phyloP scores from a whole-genome alignment of 177 flowering plant genomes.

The Vitis hybrid region DNA sequence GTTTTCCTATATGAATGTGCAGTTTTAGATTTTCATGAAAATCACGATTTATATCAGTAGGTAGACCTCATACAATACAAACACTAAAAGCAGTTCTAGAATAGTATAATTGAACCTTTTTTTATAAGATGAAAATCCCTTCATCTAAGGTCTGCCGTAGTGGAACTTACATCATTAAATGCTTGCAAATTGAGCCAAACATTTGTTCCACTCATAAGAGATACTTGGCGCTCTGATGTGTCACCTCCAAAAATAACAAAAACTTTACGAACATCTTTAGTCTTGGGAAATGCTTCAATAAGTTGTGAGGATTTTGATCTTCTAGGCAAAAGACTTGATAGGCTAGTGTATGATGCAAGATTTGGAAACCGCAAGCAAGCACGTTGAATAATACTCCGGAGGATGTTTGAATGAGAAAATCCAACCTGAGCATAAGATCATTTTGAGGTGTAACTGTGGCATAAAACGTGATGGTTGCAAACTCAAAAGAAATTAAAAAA shows the following conservation, averaged over 20 bases:
- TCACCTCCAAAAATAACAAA: slow-evolving; percentile 90
- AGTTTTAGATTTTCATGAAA: too few species aligned
- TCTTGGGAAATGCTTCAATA: slow-evolving; percentile 17
- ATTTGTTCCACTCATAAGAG: slow-evolving; percentile 96
- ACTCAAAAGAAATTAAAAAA: too few species aligned
- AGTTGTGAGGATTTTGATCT: slow-evolving; percentile 27
- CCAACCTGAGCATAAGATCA: slow-evolving; percentile 56
- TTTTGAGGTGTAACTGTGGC: not conserved
- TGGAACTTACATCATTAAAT: slow-evolving; percentile 73
- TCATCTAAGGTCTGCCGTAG: not conserved
- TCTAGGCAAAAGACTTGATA: slow-evolving; percentile 31
- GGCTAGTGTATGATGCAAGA: slow-evolving; percentile 32
- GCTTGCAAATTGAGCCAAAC: slow-evolving; percentile 89
- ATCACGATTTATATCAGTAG: too few species aligned
- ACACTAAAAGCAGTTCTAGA: too few species aligned
- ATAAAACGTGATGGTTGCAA: not conserved
- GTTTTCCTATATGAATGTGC: too few species aligned
- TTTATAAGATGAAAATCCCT: not conserved
- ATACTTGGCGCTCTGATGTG: slow-evolving; percentile 92
- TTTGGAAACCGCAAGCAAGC: slow-evolving; percentile 75
- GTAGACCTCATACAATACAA: too few species aligned
- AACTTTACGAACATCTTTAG: slow-evolving; percentile 42
- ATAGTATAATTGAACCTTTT: too few species aligned
- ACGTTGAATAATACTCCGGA: slow-evolving; percentile 67
- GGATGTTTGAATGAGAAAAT: slow-evolving; percentile 84